These are phyloP conservation scores for Colletotrichum sublineola DNA, from an alignment of 2,329 filamentous ascomycete species.

Conservation along the genomic window DNA sequence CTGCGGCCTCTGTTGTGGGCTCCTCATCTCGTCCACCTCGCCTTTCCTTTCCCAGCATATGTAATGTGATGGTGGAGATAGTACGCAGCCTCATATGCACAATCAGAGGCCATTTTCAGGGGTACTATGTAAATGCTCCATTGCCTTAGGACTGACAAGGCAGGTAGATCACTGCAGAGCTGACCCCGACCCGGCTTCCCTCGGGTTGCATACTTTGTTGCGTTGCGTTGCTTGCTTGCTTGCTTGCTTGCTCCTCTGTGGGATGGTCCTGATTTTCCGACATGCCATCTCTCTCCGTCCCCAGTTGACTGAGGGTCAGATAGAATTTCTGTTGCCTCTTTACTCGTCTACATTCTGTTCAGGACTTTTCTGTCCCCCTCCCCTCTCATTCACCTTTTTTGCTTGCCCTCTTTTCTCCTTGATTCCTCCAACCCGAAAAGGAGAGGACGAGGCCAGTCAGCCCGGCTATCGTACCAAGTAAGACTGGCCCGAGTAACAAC, in stretches of 20 bases:
- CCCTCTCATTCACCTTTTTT: not conserved
- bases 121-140: constrained; percentile 5
- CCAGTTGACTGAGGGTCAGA: constrained; percentile 9
- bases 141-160: constrained; percentile 18
- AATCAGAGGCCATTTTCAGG: not conserved
- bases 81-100: constrained; percentile 4
- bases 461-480: not conserved
- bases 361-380: not conserved
- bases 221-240: not conserved
- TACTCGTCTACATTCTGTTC: constrained; percentile 14
- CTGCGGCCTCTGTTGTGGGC: constrained; percentile 17
- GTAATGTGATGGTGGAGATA: not conserved
- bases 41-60: constrained; percentile 15
- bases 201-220: not conserved
- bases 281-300: not conserved
- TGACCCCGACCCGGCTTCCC: not conserved
- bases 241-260: not conserved
- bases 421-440: not conserved
- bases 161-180: constrained; percentile 13
- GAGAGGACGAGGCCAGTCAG: not conserved
- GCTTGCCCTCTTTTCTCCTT: not conserved
- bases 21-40: constrained; percentile 28
- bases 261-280: constrained; percentile 7
- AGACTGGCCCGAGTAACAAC: not conserved
- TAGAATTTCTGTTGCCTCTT: constrained; percentile 11